These are phyloP conservation scores for Cladosporium colombiae DNA, from an alignment of 2,329 filamentous ascomycete species.

Conservation along the genomic window DNA sequence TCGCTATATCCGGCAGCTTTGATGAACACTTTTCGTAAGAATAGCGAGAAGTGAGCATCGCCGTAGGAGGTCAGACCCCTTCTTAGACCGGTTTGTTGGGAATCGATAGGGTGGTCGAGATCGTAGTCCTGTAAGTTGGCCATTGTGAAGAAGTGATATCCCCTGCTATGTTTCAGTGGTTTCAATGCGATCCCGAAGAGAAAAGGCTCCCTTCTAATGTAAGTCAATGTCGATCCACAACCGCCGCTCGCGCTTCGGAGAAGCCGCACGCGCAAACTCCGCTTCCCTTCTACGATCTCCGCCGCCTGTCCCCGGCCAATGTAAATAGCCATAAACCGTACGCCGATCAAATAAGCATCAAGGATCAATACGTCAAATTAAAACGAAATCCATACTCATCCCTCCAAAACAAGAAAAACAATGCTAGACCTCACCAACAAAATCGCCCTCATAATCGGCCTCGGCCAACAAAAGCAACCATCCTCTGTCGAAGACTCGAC, in stretches of 20 bases:
- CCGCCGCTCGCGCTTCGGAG: not conserved
- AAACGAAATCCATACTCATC: not conserved
- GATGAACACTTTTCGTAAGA: conserved; percentile 75
- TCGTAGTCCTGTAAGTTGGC: conserved; percentile 55
- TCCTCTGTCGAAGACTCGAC: not conserved
- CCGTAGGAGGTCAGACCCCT: conserved; percentile 69
- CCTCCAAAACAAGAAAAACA: not conserved
- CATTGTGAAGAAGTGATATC: not conserved
- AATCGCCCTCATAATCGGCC: not conserved
- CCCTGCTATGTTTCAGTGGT: not conserved
- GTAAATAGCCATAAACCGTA: not conserved
- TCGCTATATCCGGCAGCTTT: conserved; percentile 74
- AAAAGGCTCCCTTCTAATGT: not conserved
- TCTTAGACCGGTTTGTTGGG: conserved; percentile 54
- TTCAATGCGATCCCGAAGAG: not conserved
- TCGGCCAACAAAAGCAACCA: not conserved
- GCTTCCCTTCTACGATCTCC: not conserved
- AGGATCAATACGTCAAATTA: not conserved
- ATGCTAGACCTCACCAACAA: conserved; percentile 12
- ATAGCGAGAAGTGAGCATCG: conserved; percentile 73
- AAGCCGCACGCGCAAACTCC: not conserved
- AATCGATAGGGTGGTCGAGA: conserved; percentile 55
- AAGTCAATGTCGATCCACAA: not conserved
- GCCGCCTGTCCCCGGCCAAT: not conserved
- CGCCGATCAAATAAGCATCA: not conserved